Percentiles rank a stretch among this genome's conserved stretches.
Conservation (phyloP, 768 basidiomycete species). For the Grammothele lineata region DNA sequence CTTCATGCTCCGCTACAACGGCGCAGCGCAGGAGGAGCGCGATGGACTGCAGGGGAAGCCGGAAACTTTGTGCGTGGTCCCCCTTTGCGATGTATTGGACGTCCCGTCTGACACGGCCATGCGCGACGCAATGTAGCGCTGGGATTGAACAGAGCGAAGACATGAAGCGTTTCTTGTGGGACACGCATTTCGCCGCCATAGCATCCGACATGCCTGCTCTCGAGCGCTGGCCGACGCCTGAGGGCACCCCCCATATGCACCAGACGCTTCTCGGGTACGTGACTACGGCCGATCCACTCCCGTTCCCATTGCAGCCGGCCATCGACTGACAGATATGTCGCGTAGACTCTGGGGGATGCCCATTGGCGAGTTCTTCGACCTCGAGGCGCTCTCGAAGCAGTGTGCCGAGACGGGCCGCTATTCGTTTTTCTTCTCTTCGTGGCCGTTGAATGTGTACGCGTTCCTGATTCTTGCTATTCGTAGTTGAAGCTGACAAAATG, state of each 20-base stretch:
- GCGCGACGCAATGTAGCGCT: too few relatives aligned
- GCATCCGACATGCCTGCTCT: slow-evolving; percentile 66
- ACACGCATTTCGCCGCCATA: slow-evolving; percentile 69
- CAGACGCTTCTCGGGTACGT: slow-evolving; percentile 11
- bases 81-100: too few relatives aligned
- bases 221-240: slow-evolving; percentile 48
- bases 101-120: too few relatives aligned
- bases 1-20: slow-evolving; percentile 55
- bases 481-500: too few relatives aligned
- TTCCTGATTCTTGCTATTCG: too few relatives aligned
- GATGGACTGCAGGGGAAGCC: slow-evolving; percentile 36
- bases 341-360: slow-evolving; percentile 69
- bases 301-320: neutral
- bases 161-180: slow-evolving; percentile 74
- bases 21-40: slow-evolving; percentile 38
- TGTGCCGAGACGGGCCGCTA: slow-evolving; percentile 58
- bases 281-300: too few relatives aligned
- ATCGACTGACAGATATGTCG: neutral
- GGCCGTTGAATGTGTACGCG: slow-evolving; percentile 68
- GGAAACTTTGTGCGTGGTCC: slow-evolving; percentile 49
- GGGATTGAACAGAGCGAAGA: slow-evolving; percentile 66
- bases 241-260: slow-evolving; percentile 29
- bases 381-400: slow-evolving; percentile 54
- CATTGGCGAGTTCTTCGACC: slow-evolving; percentile 73
- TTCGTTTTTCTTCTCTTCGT: slow-evolving; percentile 74